Evolutionary conservation across 225 moss, liverwort and hornwort genomes (phyloP).

Genomic region (Pseudisothecium myosuroides): DNA sequence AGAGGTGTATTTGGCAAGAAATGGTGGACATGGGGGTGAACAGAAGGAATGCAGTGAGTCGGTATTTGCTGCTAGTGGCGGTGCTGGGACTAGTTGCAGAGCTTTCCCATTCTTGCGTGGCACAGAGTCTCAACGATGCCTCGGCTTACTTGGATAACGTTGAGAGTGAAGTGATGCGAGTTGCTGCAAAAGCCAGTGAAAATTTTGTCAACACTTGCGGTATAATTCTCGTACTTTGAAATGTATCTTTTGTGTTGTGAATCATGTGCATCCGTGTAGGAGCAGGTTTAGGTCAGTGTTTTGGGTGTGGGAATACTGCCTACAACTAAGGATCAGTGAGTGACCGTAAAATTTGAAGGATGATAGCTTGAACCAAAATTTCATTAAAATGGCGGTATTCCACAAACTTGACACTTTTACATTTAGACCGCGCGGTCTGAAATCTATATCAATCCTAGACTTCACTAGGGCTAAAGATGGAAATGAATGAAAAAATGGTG

Average conservation of each 20-base stretch:
- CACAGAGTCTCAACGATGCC: slow-evolving; percentile 20
- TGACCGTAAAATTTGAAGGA: background rate
- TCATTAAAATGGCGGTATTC: no score
- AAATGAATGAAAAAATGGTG: no score
- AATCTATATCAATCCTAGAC: no score
- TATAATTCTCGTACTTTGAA: background rate
- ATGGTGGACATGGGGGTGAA: background rate
- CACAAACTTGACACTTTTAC: no score
- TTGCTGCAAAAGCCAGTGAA: slow-evolving; percentile 13
- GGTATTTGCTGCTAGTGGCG: background rate
- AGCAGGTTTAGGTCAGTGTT: background rate
- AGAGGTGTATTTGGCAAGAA: background rate
- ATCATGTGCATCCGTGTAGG: background rate
- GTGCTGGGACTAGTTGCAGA: background rate
- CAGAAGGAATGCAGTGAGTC: background rate
- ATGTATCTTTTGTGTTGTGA: no score
- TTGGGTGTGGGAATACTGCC: no score
- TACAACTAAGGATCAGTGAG: no score
- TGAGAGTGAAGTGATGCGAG: slow-evolving; percentile 18
- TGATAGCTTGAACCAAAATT: no score
- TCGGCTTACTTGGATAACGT: slow-evolving; percentile 16
- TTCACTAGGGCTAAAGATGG: no score
- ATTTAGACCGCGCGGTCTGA: no score
- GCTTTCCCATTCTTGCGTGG: background rate
- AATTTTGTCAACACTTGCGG: slow-evolving; percentile 31